Evolutionary conservation across 495 filamentous ascomycete species (phyloP).

Genomic region (Sordaria brevicollis): DNA sequence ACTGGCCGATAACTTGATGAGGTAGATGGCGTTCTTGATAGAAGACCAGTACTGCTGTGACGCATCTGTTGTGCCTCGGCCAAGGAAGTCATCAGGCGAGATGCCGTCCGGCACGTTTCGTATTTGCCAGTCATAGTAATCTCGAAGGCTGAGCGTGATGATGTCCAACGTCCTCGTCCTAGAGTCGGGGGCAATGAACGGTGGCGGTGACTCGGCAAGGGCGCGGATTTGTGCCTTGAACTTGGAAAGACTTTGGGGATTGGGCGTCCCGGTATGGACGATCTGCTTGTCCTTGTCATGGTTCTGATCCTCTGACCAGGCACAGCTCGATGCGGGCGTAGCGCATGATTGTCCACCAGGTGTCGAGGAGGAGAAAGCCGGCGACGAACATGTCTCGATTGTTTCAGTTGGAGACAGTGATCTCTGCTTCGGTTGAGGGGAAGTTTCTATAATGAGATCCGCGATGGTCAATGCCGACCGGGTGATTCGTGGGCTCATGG

Average conservation of each 20-base stretch:
- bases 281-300: not conserved
- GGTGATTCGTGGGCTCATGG: not conserved
- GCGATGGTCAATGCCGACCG: slow-evolving; percentile 12
- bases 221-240: slow-evolving; percentile 14
- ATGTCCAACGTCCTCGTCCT: slow-evolving; percentile 13
- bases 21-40: slow-evolving; percentile 22
- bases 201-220: slow-evolving; percentile 12
- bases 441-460: slow-evolving; percentile 11
- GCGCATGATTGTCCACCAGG: slow-evolving; percentile 2
- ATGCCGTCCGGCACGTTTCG: slow-evolving; percentile 16
- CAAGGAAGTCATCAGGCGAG: slow-evolving; percentile 19
- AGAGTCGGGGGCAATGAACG: slow-evolving; percentile 8
- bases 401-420: slow-evolving; percentile 1
- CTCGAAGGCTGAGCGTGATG: slow-evolving; percentile 16
- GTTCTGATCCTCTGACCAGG: slow-evolving; percentile 6
- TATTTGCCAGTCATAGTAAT: slow-evolving; percentile 24
- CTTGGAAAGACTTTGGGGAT: slow-evolving; percentile 4
- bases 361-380: slow-evolving; percentile 1
- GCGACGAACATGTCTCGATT: not conserved
- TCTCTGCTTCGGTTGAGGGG: not conserved
- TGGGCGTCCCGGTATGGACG: slow-evolving; percentile 4
- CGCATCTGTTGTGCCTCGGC: slow-evolving; percentile 7
- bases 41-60: slow-evolving; percentile 19
- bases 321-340: slow-evolving; percentile 9
- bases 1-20: slow-evolving; percentile 18